These are phyloP conservation scores for Saccharomyces eubayanus DNA, from an alignment of 805 yeast genomes.

Conservation along the genomic window DNA sequence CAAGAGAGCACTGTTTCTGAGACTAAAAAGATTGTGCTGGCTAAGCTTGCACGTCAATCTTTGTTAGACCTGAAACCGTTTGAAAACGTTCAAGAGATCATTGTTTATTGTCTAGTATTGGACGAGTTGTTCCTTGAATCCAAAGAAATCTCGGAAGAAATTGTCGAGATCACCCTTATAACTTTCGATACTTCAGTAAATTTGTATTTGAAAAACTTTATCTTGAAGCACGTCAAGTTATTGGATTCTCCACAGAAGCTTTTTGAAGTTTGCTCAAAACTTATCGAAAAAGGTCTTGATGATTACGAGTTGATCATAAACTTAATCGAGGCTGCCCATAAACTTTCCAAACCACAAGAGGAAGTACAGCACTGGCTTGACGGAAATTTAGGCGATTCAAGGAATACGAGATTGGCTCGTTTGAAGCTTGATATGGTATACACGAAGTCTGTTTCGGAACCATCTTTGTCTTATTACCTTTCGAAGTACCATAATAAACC, in stretches of 20 bases:
- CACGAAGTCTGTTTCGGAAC: slow-evolving; percentile 15
- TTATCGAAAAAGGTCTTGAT: slow-evolving; percentile 50
- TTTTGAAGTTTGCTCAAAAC: slow-evolving; percentile 31
- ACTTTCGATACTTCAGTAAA: slow-evolving; percentile 35
- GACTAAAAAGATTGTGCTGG: slow-evolving; percentile 45
- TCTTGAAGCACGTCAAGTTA: slow-evolving; percentile 40
- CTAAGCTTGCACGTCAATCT: slow-evolving; percentile 52
- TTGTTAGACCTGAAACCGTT: slow-evolving; percentile 46
- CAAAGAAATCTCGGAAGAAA: slow-evolving; percentile 30
- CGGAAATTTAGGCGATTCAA: slow-evolving; percentile 28
- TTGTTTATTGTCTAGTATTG: slow-evolving; percentile 47
- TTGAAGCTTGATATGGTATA: slow-evolving; percentile 37
- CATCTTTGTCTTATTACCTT: slow-evolving; percentile 37
- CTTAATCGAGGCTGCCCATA: slow-evolving; percentile 52
- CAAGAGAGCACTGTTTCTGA: slow-evolving; percentile 32
- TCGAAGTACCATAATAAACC: slow-evolving; percentile 43
- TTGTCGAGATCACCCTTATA: slow-evolving; percentile 31
- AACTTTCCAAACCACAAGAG: slow-evolving; percentile 38
- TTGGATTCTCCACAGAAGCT: slow-evolving; percentile 39
- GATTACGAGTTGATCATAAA: slow-evolving; percentile 43
- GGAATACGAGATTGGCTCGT: slow-evolving; percentile 51
- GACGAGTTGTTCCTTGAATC: slow-evolving; percentile 24
- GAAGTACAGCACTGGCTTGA: slow-evolving; percentile 30
- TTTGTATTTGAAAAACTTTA: slow-evolving; percentile 53
- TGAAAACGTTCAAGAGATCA: slow-evolving; percentile 56